Percentiles rank a stretch among this genome's conserved stretches.
Conservation (phyloP, 2,329 filamentous ascomycete species). For the Ambrosiella cleistominuta region DNA sequence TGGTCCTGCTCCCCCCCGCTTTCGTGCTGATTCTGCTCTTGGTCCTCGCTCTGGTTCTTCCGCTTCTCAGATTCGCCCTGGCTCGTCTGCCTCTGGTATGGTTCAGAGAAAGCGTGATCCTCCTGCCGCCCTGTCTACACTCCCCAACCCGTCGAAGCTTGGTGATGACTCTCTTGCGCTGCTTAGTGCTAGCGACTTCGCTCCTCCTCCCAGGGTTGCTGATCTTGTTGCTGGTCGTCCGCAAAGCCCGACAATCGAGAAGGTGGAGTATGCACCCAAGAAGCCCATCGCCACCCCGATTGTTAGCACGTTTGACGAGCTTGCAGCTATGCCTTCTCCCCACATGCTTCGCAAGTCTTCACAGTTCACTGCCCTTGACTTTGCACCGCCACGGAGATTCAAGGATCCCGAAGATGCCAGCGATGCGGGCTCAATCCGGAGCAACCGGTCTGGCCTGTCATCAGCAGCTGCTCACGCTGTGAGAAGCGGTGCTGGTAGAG, state of each 20-base stretch:
- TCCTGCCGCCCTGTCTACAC: conserved; percentile 51
- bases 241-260: conserved; percentile 45
- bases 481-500: conserved; percentile 66
- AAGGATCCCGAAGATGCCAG: conserved; percentile 42
- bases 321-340: conserved; percentile 74
- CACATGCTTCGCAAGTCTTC: conserved; percentile 59
- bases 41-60: conserved; percentile 20
- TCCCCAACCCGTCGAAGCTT: conserved; percentile 75
- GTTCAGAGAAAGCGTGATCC: conserved; percentile 33
- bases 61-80: conserved; percentile 29
- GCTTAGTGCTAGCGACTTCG: conserved; percentile 60
- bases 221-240: conserved; percentile 54
- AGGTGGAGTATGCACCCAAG: conserved; percentile 55
- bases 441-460: conserved; percentile 60
- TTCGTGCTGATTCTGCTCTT: conserved; percentile 11
- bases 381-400: conserved; percentile 62
- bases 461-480: conserved; percentile 51
- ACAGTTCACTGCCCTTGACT: conserved; percentile 65
- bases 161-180: conserved; percentile 63
- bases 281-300: conserved; percentile 63
- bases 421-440: conserved; percentile 45
- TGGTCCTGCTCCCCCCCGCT: conserved; percentile 23
- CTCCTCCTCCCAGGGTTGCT: conserved; percentile 51
- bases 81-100: conserved; percentile 43
- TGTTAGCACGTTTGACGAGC: conserved; percentile 70